These are phyloP conservation scores for Fusarium heterosporum DNA, from an alignment of 2,329 filamentous ascomycete genomes.

Conservation along the genomic window DNA sequence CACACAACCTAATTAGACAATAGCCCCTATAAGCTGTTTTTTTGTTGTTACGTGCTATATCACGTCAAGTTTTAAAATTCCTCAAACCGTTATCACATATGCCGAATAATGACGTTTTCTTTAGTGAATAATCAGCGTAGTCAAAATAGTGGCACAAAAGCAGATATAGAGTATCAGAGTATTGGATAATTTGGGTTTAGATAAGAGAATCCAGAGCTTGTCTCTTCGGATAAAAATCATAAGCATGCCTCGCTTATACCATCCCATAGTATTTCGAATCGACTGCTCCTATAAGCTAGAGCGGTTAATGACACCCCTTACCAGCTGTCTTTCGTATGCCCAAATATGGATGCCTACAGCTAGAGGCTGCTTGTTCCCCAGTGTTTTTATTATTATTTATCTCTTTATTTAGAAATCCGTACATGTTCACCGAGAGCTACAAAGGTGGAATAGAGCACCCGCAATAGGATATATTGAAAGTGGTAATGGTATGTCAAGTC, in stretches of 20 bases:
- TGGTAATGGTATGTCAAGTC: too few species aligned
- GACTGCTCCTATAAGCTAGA: not conserved
- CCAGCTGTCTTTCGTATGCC: not conserved
- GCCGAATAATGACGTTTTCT: not conserved
- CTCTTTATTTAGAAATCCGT: not conserved
- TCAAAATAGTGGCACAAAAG: too few species aligned
- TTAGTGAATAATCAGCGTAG: too few species aligned
- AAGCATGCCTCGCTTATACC: not conserved
- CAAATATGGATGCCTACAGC: not conserved
- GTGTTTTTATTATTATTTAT: too few species aligned
- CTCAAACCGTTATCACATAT: slow-evolving; percentile 10
- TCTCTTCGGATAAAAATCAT: not conserved
- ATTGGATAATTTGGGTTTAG: too few species aligned
- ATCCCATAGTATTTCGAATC: not conserved
- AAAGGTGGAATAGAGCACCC: too few species aligned
- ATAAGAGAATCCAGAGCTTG: too few species aligned
- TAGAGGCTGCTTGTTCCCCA: not conserved
- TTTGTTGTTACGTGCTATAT: not conserved
- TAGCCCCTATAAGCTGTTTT: not conserved
- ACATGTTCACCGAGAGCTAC: not conserved
- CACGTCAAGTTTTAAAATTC: too few species aligned
- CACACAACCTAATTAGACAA: not conserved
- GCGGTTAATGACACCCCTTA: not conserved
- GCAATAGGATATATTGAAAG: too few species aligned
- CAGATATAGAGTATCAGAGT: not conserved